A percentile compares a stretch with the other conserved stretches of the same genome.
Conservation (phyloP, 257 asterid species). For the Salvia miltiorrhiza region DNA sequence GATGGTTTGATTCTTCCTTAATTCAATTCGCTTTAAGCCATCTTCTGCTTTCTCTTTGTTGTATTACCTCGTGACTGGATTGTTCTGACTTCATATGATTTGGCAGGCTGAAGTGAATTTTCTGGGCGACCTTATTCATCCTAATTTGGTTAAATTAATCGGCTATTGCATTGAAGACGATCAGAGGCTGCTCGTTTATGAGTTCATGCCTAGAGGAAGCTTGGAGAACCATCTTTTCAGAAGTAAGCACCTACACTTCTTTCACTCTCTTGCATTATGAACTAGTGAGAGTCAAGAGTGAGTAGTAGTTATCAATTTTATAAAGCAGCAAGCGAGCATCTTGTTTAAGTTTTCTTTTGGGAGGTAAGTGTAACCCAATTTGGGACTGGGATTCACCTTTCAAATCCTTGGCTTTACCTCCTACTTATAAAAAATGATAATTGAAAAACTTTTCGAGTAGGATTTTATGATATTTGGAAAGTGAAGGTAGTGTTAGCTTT, state of each 20-base stretch:
- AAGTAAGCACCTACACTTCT: conserved; percentile 46
- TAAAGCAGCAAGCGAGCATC: conserved; percentile 4
- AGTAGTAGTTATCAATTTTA: background rate
- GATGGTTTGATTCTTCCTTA: conserved; percentile 73
- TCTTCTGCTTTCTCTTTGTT: background rate
- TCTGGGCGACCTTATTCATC: conserved; percentile 92
- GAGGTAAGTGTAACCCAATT: no score
- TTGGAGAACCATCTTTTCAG: conserved; percentile 97
- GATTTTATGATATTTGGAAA: background rate
- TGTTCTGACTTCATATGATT: conserved; percentile 27
- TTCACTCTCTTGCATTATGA: conserved; percentile 10
- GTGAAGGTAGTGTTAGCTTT: background rate
- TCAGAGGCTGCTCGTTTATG: conserved; percentile 90
- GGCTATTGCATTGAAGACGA: conserved; percentile 98
- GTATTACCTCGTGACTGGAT: conserved; percentile 16
- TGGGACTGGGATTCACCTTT: background rate
- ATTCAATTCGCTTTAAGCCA: conserved; percentile 6
- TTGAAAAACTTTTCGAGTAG: background rate
- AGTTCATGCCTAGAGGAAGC: conserved; percentile 99
- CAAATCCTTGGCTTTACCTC: background rate
- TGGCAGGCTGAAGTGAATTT: conserved; percentile 94
- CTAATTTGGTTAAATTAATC: conserved; percentile 82
- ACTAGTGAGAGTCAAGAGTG: conserved; percentile 4
- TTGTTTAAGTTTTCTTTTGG: no score
- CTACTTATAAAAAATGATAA: background rate